Base-by-base conservation (phyloP, 805 yeast species). In the Metschnikowia drakensbergensis region DNA sequence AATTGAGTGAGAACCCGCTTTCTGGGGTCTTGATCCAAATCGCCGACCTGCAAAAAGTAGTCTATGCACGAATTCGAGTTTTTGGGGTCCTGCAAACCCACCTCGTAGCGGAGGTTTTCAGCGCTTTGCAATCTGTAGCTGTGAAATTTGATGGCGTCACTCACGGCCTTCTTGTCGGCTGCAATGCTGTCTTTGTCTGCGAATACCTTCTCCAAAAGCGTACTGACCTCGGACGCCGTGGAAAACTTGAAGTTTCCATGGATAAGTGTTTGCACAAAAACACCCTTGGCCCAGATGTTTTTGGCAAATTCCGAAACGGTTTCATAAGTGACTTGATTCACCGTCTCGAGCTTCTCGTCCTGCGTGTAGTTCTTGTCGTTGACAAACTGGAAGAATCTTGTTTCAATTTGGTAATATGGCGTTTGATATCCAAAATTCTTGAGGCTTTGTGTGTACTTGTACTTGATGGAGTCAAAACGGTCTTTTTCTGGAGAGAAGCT, bases 21-120 rank as follows among this genome's bases (percentile, higher is more conserved):
- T 47, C 52, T 73, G 5, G 54, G 41, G n/a, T 54, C 49, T 3
- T 60, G 56, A 28, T 46, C 45, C 28, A 53, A 47, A 13, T 42
- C 46, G 10, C 86, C 89, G 33, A 88, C 64, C 65, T 89, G 96
- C 40, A 84, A 71, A 52, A 80, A 82, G 58, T 88, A 81, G 57
- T 88, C 95, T 56, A 90, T 80, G 64, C 96, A 87, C 0, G 96
- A 86, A 61, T 92, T 92, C 49, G 85, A 76, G 62, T 92, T 88
- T 47, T 82, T 71, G 3, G 76, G 70, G 64, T 91, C 97, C 39
- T 75, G 79, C 43, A 86, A 67, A 0, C 57, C 50, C 27, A 72
- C 65, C 46, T 82, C 82, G 54, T 65, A 83, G 54, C 82, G 74
- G 50, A 64, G 71, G 1, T 65, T 61, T 27, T 69, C 63, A 5